These are phyloP conservation scores for Taxillus chinensis DNA, from an alignment of 164 flowering plant species.

Conservation along the genomic window DNA sequence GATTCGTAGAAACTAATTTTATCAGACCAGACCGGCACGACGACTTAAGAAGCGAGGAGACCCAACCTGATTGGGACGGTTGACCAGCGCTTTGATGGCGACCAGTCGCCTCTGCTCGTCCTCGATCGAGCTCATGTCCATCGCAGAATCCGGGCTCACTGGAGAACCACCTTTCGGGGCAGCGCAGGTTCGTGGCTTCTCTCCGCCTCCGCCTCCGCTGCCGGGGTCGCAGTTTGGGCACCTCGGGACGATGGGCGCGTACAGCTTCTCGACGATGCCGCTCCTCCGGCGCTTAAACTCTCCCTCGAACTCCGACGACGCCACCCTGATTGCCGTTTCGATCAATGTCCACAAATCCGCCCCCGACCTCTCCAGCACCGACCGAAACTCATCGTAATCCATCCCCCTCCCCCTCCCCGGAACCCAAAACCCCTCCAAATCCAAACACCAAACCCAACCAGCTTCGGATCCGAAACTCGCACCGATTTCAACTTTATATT, in stretches of 20 bases:
- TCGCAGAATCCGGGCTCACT: not conserved
- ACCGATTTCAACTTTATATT: no score
- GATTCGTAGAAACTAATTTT: no score
- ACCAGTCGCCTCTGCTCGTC: not conserved
- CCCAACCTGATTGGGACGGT: not conserved
- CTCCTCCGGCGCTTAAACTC: not conserved
- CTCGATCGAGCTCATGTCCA: not conserved
- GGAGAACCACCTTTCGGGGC: not conserved
- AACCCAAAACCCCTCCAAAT: not conserved
- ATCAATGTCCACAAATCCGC: slow-evolving; percentile 1
- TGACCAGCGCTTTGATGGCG: not conserved
- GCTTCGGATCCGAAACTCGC: not conserved
- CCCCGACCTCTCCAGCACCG: not conserved
- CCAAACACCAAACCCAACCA: not conserved
- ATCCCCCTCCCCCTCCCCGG: not conserved
- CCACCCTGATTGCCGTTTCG: not conserved
- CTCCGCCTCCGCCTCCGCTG: no score
- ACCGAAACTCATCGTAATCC: slow-evolving; percentile 2
- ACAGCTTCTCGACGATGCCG: slow-evolving; percentile 1
- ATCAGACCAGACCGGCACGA: no score
- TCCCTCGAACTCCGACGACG: not conserved
- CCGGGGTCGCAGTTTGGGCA: not conserved
- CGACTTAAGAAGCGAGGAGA: not conserved
- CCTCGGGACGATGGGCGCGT: not conserved
- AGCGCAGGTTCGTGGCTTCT: not conserved